phyloP scores from a whole-genome alignment of 371 early-diverging fungal genomes.

The Mucor circinelloides region DNA sequence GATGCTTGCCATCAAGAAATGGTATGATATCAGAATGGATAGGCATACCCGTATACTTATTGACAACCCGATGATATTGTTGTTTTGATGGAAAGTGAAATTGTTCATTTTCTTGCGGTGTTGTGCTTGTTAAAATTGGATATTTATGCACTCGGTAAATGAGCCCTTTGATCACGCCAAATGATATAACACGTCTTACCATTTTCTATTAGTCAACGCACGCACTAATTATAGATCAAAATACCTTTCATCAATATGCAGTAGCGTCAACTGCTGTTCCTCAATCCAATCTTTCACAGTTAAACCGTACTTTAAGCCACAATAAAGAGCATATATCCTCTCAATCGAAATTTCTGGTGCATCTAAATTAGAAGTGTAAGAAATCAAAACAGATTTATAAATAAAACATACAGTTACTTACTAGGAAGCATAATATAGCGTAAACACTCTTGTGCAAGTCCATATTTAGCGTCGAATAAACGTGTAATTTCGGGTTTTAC shows the following conservation, averaged over 20 bases:
- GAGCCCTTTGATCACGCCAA: conserved; percentile 80
- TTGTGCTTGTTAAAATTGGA: conserved; percentile 58
- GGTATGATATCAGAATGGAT: conserved; percentile 50
- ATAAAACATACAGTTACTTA: conserved; percentile 15
- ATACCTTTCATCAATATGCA: conserved; percentile 79
- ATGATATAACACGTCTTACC: conserved; percentile 77
- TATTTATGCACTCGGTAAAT: conserved; percentile 84
- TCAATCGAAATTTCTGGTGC: conserved; percentile 51
- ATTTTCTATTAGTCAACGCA: background rate
- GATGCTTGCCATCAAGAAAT: conserved; percentile 68
- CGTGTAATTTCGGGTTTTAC: conserved; percentile 65
- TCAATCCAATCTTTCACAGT: conserved; percentile 80
- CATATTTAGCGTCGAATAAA: conserved; percentile 60
- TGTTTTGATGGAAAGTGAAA: conserved; percentile 16
- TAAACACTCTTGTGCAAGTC: conserved; percentile 68
- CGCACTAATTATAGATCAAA: background rate
- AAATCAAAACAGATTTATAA: conserved; percentile 1
- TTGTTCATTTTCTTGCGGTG: conserved; percentile 8
- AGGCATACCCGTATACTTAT: conserved; percentile 36
- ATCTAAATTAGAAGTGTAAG: conserved; percentile 11
- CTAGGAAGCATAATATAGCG: conserved; percentile 67
- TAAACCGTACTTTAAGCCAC: conserved; percentile 71
- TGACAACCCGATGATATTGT: conserved; percentile 28
- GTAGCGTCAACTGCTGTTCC: conserved; percentile 61
- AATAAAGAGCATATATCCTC: conserved; percentile 72